Evolutionary conservation across 2,329 filamentous ascomycete genomes (phyloP), one percentile per base, ranked within the genome.

Genomic region (Drechslerella stenobrocha): DNA sequence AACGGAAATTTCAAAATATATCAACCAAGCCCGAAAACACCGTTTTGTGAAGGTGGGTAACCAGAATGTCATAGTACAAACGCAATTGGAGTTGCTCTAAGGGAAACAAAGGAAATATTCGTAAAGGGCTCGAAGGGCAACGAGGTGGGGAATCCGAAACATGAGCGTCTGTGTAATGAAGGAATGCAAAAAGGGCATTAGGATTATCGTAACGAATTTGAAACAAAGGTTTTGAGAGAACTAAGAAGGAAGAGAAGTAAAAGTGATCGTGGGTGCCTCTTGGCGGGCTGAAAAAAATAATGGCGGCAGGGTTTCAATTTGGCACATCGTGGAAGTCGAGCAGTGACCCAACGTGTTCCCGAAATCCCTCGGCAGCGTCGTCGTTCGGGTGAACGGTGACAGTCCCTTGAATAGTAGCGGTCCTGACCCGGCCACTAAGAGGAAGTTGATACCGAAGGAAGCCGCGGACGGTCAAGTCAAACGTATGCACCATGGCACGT

Each of bases 381-480:
- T 71, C 71, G 34, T 72, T 72, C 8, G 72, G 72, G 52, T 72
- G 70, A 53, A 73, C 72, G 26, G 71, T 70, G 18, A 73, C 72
- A 7, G 69, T 71, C 18, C 69, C 72, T n/a, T 70, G 64, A 8
- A 73, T 71, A n/a, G 71, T 71, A 20, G 72, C 71, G 13, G 72
- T 73, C 53, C 72, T 71, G 44, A 72, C 66, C 52, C 71, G 70
- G 20, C 72, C 72, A 48, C 72, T 73, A 11, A 73, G 52, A 9
- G 72, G 72, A 30, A 73, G 57, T 52, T 72, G 71, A 74, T 98
- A 98, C 74, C 91, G 90, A 72, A 98, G 81, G 11, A 93, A 88
- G 20, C 93, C 93, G 72, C 93, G 87, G 40, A 98, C 83, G 67
- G 97, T 92, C 48, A 98, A 81, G 72, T 96, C 90, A 72, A 97